Base-by-base conservation (phyloP, 106 monocot genomes). In the Dioscorea alata region DNA sequence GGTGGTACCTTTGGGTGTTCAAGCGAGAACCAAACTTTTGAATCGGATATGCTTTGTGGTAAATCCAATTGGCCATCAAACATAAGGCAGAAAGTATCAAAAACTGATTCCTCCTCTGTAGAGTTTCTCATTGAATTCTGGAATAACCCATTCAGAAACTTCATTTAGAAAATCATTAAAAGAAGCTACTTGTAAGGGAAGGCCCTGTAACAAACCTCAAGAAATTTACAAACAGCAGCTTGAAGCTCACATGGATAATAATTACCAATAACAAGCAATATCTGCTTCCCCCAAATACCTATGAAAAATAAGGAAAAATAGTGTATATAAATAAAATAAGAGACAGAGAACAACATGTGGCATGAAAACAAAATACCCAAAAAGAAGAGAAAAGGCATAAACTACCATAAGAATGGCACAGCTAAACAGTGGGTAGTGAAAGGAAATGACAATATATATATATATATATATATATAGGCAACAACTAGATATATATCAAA, bases 1-100 rank as follows among this genome's bases (percentile, higher is more conserved):
- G 10, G 42, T 18, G 7, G 48, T 72, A 97, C 96, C 91, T 92
- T 82, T 18, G 92, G 96, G 79, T 92, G 92, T 57, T 97, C 86
- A 64, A 92, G 84, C 67, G 78, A 86, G 59, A 97, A 82, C 86
- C 84, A 97, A 23, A 87, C 35, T 71, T 89, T 86, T 49, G 89
- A 84, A 65, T 92, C 80, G 62, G 80, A 74, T 0, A 73, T 68
- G 69, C 81, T 73, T 17, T 52, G 24, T 65, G 82, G 42, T 35
- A 66, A 70, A 49, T 81, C 76, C 52, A 67, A 61, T 54, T 64
- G 76, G 67, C 72, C 82, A 77, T 84, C 86, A 72, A 92, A 73
- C 69, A 89, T 75, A 60, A 67, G 42, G 61, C 69, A 74, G 15
- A 97, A 71, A 49, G 60, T 70, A 23, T 69, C 18, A 10, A 81